phyloP scores from a whole-genome alignment of 805 yeast species.

The Saturnispora hagleri region DNA sequence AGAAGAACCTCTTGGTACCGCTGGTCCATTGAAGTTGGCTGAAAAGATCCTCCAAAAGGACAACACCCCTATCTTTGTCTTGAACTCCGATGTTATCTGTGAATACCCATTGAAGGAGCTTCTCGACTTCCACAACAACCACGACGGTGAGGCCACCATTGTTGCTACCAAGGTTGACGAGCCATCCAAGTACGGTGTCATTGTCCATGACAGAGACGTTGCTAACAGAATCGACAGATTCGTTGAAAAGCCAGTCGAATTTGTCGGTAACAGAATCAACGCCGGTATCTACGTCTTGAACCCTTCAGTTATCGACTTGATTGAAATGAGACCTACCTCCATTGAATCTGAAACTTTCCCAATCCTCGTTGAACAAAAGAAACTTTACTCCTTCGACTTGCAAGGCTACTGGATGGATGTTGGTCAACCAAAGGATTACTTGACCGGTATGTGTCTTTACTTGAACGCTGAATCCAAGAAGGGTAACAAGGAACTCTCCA shows the following conservation, averaged over 20 bases:
- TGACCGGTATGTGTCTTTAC: constrained; percentile 91
- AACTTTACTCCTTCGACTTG: constrained; percentile 89
- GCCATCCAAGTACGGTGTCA: constrained; percentile 99
- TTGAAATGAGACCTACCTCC: constrained; percentile 97
- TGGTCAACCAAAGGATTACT: constrained; percentile 99
- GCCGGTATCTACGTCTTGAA: constrained; percentile 98
- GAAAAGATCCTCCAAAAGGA: constrained; percentile 90
- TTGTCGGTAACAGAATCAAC: constrained; percentile 98
- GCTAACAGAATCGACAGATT: constrained; percentile 96
- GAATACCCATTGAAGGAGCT: constrained; percentile 95
- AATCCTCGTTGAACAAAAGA: constrained; percentile 75
- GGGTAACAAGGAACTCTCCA: constrained; percentile 51
- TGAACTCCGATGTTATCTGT: constrained; percentile 97
- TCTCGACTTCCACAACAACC: constrained; percentile 85
- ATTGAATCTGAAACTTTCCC: constrained; percentile 99
- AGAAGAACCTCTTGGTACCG: constrained; percentile 98
- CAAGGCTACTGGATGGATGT: constrained; percentile 99
- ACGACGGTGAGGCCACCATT: constrained; percentile 97
- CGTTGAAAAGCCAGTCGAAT: constrained; percentile 98
- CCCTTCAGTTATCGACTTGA: constrained; percentile 94
- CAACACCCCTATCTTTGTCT: constrained; percentile 91
- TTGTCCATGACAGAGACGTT: constrained; percentile 92
- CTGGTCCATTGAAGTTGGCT: constrained; percentile 97
- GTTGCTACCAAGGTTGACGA: constrained; percentile 99
- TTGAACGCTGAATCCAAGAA: constrained; percentile 79